Evolutionary conservation across 2,329 filamentous ascomycete genomes (phyloP).

Genomic region (Juglanconis sp.): DNA sequence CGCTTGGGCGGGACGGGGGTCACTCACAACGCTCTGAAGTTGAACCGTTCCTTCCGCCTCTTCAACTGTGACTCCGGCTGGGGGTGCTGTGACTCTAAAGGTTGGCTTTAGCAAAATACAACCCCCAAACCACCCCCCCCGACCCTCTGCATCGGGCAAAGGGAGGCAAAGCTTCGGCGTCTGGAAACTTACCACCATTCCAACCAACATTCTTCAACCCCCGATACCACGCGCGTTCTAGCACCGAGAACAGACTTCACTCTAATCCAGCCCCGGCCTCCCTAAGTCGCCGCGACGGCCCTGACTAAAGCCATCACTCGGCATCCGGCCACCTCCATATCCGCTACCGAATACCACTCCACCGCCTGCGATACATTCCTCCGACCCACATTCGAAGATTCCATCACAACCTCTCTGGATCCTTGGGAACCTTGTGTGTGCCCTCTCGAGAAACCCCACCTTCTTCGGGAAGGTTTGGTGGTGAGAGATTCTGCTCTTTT

Average conservation of each 20-base stretch:
- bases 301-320: background rate
- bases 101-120: no score
- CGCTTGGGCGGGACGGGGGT: background rate
- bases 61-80: background rate
- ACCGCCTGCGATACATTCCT: background rate
- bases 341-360: slow-evolving; percentile 4
- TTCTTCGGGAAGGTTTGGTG: slow-evolving; percentile 15
- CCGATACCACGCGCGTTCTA: background rate
- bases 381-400: slow-evolving; percentile 18
- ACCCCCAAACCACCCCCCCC: no score
- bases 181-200: background rate
- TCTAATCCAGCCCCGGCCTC: background rate
- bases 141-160: no score
- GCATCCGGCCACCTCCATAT: background rate
- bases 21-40: background rate
- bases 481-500: slow-evolving; percentile 2
- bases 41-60: no score
- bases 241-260: background rate
- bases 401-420: slow-evolving; percentile 10
- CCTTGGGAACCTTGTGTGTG: background rate
- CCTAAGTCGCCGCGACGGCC: background rate
- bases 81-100: background rate
- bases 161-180: no score
- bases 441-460: slow-evolving; percentile 11
- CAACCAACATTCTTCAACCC: background rate